Conservation (phyloP, 306 rosid species). For the Quercus variabilis region DNA sequence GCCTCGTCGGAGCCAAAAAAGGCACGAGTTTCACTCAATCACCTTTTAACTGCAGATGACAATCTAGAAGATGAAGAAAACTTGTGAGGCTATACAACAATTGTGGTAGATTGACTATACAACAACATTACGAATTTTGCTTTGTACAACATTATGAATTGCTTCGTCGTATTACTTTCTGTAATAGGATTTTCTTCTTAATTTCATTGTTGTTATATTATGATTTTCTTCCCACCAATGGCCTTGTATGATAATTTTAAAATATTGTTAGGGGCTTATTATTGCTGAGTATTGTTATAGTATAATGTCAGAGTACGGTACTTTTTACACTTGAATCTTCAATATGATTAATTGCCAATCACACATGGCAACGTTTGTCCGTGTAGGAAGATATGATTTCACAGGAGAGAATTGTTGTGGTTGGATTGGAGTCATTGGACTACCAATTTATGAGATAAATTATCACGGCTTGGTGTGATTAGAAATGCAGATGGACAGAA, state of each 20-base stretch:
- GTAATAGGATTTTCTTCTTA: background rate
- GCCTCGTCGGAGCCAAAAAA: slow-evolving; percentile 48
- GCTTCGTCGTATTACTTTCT: background rate
- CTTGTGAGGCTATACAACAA: slow-evolving; percentile 9
- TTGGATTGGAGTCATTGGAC: too few species aligned
- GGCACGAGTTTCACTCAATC: slow-evolving; percentile 52
- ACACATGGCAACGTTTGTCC: too few species aligned
- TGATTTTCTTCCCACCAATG: background rate
- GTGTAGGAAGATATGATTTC: too few species aligned
- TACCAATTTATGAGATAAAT: too few species aligned
- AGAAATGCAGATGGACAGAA: too few species aligned
- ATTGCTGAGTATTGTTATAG: too few species aligned
- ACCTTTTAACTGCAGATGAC: slow-evolving; percentile 73
- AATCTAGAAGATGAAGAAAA: slow-evolving; percentile 50
- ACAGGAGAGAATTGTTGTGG: too few species aligned
- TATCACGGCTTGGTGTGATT: too few species aligned
- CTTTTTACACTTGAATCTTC: too few species aligned
- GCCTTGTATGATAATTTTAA: background rate
- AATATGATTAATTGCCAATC: too few species aligned
- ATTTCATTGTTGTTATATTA: background rate
- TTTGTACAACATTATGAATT: background rate
- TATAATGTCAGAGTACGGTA: too few species aligned
- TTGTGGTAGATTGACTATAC: background rate
- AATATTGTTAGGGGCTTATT: too few species aligned
- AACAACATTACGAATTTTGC: background rate